phyloP scores from a whole-genome alignment of 2,329 filamentous ascomycete species.

The Penicillium brasilianum region DNA sequence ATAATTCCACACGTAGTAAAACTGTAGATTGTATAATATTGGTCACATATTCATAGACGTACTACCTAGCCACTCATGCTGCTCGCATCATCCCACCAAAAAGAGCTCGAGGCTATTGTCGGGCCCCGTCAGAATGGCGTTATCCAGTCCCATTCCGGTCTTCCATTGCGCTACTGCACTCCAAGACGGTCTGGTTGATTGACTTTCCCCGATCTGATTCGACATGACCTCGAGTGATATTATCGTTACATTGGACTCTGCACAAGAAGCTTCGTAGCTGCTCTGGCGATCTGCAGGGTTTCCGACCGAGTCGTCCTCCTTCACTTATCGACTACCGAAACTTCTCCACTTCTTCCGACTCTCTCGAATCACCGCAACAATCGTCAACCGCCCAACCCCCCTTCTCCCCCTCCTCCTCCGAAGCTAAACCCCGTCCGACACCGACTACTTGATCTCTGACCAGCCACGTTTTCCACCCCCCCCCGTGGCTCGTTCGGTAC shows the following conservation, averaged over 20 bases:
- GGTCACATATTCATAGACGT: too few relatives aligned
- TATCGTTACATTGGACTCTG: neutral
- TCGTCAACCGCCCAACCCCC: neutral
- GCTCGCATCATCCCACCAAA: slow-evolving; percentile 17
- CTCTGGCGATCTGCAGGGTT: neutral
- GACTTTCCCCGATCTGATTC: too few relatives aligned
- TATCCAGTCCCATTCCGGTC: neutral
- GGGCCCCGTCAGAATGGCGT: neutral
- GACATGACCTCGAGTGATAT: too few relatives aligned
- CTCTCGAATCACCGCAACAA: neutral
- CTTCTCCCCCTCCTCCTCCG: neutral
- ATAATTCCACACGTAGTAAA: too few relatives aligned
- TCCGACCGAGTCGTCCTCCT: neutral
- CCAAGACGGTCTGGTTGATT: too few relatives aligned
- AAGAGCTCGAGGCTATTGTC: slow-evolving; percentile 4
- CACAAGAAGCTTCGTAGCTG: neutral
- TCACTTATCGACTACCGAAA: neutral
- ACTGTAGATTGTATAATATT: too few relatives aligned
- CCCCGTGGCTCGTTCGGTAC: neutral
- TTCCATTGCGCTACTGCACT: too few relatives aligned
- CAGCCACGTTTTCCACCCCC: neutral
- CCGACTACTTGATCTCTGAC: too few relatives aligned
- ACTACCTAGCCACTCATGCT: neutral
- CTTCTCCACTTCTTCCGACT: neutral
- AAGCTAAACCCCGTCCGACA: neutral